Percentiles rank a stretch among this genome's conserved stretches.
phyloP scores from a whole-genome alignment of 768 basidiomycete genomes.

The Lyophyllum semitale region DNA sequence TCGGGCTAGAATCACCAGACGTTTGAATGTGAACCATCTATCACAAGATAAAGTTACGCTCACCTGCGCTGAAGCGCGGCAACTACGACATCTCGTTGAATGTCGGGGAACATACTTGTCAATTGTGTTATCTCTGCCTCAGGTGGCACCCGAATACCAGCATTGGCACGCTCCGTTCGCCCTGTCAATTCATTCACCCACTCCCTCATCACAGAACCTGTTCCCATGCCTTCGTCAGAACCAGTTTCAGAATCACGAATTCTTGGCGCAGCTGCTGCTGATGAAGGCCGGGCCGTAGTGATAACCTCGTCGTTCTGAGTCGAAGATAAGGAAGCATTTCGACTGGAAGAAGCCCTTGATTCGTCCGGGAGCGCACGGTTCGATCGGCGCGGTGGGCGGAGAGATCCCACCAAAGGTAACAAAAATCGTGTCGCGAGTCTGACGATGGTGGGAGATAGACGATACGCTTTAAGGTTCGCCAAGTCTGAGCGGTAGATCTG shows the following conservation, averaged over 20 bases:
- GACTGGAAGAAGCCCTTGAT: slow-evolving; percentile 18
- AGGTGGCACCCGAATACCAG: slow-evolving; percentile 68
- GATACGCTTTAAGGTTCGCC: slow-evolving; percentile 76
- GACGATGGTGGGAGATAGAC: slow-evolving; percentile 63
- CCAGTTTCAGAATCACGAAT: slow-evolving; percentile 21
- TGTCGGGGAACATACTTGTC: slow-evolving; percentile 81
- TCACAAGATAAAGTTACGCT: slow-evolving; percentile 23
- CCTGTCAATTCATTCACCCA: slow-evolving; percentile 84
- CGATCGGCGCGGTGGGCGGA: slow-evolving; percentile 62
- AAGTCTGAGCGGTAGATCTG: slow-evolving; percentile 85
- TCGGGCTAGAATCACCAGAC: slow-evolving; percentile 48
- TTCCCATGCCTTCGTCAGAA: slow-evolving; percentile 28
- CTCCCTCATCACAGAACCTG: slow-evolving; percentile 63
- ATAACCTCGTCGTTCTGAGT: slow-evolving; percentile 58
- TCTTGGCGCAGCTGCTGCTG: slow-evolving; percentile 21
- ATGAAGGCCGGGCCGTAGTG: slow-evolving; percentile 55
- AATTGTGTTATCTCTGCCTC: slow-evolving; percentile 78
- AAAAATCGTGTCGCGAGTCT: slow-evolving; percentile 58
- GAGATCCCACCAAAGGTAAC: slow-evolving; percentile 67
- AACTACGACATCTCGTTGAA: slow-evolving; percentile 71
- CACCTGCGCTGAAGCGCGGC: slow-evolving; percentile 83
- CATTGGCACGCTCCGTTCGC: slow-evolving; percentile 48
- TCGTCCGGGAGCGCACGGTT: slow-evolving; percentile 76
- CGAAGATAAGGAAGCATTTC: slow-evolving; percentile 20
- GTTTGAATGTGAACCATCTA: slow-evolving; percentile 6